phyloP scores from a whole-genome alignment of 306 rosid genomes.

The Vigna angularis region DNA sequence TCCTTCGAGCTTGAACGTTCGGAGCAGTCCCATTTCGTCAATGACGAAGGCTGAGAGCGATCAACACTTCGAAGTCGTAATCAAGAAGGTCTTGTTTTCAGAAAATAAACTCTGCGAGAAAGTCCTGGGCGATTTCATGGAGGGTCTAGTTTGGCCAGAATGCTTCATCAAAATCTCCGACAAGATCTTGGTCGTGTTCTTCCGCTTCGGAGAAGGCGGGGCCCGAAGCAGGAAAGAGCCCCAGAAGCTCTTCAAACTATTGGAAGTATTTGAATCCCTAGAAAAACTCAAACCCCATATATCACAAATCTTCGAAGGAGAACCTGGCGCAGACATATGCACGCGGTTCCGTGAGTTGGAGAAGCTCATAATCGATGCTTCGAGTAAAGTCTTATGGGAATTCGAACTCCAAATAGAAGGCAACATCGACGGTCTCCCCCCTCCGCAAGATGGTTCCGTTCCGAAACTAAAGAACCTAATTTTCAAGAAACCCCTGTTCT shows the following conservation, averaged over 20 bases:
- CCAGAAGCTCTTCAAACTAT: slow-evolving; percentile 78
- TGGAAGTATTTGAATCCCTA: slow-evolving; percentile 80
- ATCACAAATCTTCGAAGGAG: slow-evolving; percentile 62
- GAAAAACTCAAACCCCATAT: slow-evolving; percentile 66
- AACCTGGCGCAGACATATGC: slow-evolving; percentile 69
- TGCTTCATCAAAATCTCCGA: slow-evolving; percentile 85
- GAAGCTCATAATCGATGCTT: slow-evolving; percentile 80
- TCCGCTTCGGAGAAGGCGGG: slow-evolving; percentile 87
- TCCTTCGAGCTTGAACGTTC: slow-evolving; percentile 47
- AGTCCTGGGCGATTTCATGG: slow-evolving; percentile 69
- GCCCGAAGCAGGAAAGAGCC: slow-evolving; percentile 87
- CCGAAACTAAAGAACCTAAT: slow-evolving; percentile 53
- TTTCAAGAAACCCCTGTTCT: no score
- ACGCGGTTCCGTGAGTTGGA: slow-evolving; percentile 70
- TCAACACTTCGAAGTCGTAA: slow-evolving; percentile 74
- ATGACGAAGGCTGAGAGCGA: slow-evolving; percentile 53
- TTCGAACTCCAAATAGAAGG: slow-evolving; percentile 89
- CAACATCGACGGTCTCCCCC: slow-evolving; percentile 67
- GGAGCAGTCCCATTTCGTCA: slow-evolving; percentile 64
- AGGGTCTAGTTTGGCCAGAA: slow-evolving; percentile 77
- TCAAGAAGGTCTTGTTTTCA: slow-evolving; percentile 64
- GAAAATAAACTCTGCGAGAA: slow-evolving; percentile 73
- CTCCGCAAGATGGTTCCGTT: slow-evolving; percentile 79
- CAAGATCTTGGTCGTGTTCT: slow-evolving; percentile 92
- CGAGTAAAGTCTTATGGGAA: slow-evolving; percentile 84